phyloP scores from a whole-genome alignment of 108 stramenopile genomes.

The Halocafeteria seosinensis region DNA sequence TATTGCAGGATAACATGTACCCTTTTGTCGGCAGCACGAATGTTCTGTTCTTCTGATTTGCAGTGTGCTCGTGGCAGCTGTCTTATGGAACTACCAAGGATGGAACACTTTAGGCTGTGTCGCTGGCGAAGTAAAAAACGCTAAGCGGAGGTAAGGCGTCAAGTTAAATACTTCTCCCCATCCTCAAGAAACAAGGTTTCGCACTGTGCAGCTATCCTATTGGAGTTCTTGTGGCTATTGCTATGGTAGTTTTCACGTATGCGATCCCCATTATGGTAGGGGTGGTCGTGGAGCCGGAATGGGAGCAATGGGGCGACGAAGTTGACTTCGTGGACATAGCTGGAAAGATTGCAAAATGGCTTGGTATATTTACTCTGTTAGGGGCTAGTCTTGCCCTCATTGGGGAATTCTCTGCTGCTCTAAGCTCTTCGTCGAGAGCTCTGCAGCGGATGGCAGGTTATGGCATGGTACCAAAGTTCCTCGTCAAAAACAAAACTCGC shows the following conservation, averaged over 20 bases:
- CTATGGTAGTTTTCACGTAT: background rate
- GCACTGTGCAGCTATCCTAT: too few relatives aligned
- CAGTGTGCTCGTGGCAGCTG: background rate
- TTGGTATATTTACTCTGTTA: background rate
- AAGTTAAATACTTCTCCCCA: too few relatives aligned
- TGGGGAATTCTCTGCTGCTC: background rate
- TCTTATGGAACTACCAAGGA: background rate
- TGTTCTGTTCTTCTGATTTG: too few relatives aligned
- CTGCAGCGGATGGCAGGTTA: background rate
- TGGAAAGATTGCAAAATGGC: background rate
- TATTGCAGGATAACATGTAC: too few relatives aligned
- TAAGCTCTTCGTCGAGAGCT: background rate
- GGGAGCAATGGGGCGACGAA: background rate
- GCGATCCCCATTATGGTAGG: background rate
- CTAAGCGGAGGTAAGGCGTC: background rate
- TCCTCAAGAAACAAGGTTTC: too few relatives aligned
- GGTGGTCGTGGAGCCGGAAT: background rate
- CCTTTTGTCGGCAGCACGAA: too few relatives aligned
- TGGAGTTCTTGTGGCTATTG: background rate
- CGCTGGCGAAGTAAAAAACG: slow-evolving; percentile 3
- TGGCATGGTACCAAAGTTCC: background rate
- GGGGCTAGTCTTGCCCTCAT: background rate
- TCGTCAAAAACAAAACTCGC: background rate
- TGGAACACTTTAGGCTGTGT: background rate
- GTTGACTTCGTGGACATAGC: background rate